A percentile compares a stretch with the other conserved stretches of the same genome.
Conservation (phyloP, 306 rosid species). For the Spatholobus suberectus region DNA sequence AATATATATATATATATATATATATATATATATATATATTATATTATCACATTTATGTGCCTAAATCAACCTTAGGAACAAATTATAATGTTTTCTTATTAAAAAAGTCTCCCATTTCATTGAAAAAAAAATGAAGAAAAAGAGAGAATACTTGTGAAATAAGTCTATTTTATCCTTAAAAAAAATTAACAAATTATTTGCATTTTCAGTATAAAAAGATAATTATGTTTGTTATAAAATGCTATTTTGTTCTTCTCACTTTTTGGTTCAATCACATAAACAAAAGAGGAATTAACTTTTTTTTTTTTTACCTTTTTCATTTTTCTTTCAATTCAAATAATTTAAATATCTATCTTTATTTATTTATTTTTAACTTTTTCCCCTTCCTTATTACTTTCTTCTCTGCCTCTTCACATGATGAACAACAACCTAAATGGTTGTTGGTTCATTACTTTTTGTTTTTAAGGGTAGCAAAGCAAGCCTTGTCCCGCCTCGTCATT, state of each 20-base stretch:
- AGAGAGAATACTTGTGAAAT: too few relatives aligned
- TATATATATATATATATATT: too few relatives aligned
- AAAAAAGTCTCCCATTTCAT: too few relatives aligned
- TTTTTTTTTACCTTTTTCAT: not conserved
- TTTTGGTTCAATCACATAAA: not conserved
- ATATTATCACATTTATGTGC: too few relatives aligned
- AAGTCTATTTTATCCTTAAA: not conserved
- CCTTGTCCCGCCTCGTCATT: too few relatives aligned
- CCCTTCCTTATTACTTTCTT: not conserved
- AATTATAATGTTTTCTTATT: too few relatives aligned
- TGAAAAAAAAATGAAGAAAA: too few relatives aligned
- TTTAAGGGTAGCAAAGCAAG: too few relatives aligned
- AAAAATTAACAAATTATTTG: not conserved
- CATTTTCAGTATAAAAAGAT: not conserved
- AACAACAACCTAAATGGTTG: not conserved
- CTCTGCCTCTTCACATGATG: not conserved
- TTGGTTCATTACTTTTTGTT: not conserved
- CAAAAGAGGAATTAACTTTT: not conserved
- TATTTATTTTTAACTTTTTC: not conserved
- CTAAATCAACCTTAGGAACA: too few relatives aligned
- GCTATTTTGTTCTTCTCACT: not conserved
- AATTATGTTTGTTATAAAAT: not conserved
- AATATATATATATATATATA: too few relatives aligned
- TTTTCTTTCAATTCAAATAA: not conserved
- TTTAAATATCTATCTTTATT: not conserved